Base-by-base conservation (phyloP, 768 basidiomycete genomes). In the Amanita inopinata region DNA sequence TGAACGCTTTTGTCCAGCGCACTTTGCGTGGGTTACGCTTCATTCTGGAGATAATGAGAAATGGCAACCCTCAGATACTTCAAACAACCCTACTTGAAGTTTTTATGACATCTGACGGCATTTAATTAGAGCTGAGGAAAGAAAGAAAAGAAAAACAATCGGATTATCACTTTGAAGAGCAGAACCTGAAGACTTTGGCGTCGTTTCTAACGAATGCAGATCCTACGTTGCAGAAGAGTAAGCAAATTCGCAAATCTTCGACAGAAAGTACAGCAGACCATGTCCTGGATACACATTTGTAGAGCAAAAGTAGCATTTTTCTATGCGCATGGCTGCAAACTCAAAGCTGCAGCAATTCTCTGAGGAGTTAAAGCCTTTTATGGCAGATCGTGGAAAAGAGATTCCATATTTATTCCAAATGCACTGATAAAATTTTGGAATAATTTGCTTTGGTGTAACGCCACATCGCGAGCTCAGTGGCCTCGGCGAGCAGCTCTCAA, bases 11-110 rank as follows among this genome's bases (percentile, higher is more conserved):
- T 33, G 96, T 99, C 96, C 96, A 99, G 53, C 89, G 73, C 27
- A 99, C 93, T 65, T 99, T 99, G 47, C 96, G 82, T 33, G 96
- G 96, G 66, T 98, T 99, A 28, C 96, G 85, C 70, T 98, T 98
- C 96, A 98, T 97, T 64, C 91, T 93, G 41, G 18, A 24, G 31
- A 27, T 46, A 35, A 48, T 39, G 2, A 46, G 45, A 43, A 24
- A 10, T 11, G 39, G 23, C 38, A 19, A 36, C 46, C 23, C 17
- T 5, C 14, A 12, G 8, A 35, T 17, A 38, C 5, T 19, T 6
- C 14, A 30, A 14, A 31, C 18, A n/a, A 31, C 8, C 75, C 51
- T 55, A 90, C 91, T 99, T 99, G 80, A 99, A 99, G 65, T 97
- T 99, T 68, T 98, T 98, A 64, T 97, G 89, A 61, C 96, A 96